phyloP scores from a whole-genome alignment of 768 basidiomycete genomes.

The Multifurca ochricompacta region DNA sequence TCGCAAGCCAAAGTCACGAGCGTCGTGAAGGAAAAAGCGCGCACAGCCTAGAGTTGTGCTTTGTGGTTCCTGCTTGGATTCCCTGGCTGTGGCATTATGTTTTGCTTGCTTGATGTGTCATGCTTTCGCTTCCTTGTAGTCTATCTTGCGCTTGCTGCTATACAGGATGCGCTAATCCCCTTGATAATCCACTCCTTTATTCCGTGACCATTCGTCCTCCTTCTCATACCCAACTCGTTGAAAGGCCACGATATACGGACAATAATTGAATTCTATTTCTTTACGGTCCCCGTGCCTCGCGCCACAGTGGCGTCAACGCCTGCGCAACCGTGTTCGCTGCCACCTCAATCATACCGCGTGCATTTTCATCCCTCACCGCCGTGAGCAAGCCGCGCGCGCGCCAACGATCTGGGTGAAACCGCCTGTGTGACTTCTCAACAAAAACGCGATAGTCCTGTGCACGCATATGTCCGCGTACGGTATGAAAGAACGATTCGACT shows the following conservation, averaged over 20 bases:
- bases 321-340: constrained; percentile 67
- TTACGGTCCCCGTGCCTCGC: constrained; percentile 31
- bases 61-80: background rate
- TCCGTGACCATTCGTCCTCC: background rate
- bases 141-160: background rate
- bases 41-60: background rate
- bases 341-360: constrained; percentile 55
- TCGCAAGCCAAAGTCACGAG: constrained; percentile 1
- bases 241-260: background rate
- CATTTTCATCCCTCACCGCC: constrained; percentile 48
- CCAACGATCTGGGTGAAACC: constrained; percentile 82
- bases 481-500: constrained; percentile 63
- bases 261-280: constrained; percentile 1
- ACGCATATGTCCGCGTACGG: constrained; percentile 44
- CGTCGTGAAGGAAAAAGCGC: background rate
- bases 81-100: background rate
- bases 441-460: constrained; percentile 55
- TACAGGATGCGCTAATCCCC: background rate
- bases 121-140: background rate
- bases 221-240: background rate
- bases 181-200: background rate
- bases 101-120: background rate
- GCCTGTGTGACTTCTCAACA: constrained; percentile 59
- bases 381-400: constrained; percentile 54
- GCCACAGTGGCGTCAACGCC: constrained; percentile 65